These are phyloP conservation scores for Candida montana DNA, from an alignment of 805 yeast genomes.

Conservation along the genomic window DNA sequence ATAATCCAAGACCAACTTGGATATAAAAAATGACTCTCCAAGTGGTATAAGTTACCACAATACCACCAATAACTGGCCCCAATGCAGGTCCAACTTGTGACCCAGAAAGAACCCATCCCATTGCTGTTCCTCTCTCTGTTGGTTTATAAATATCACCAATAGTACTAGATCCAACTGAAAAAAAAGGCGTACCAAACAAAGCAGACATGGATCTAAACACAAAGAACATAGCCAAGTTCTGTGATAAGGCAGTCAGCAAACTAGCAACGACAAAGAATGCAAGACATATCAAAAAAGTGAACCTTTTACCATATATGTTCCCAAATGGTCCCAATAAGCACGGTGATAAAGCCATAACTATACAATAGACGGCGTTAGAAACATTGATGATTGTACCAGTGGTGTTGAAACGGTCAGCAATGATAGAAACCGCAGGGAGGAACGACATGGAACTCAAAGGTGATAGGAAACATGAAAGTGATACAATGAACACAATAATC, in stretches of 20 bases:
- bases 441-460: constrained; percentile 40
- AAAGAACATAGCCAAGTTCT: constrained; percentile 48
- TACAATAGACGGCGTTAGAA: constrained; percentile 44
- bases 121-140: constrained; percentile 43
- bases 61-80: constrained; percentile 52
- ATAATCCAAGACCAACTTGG: constrained; percentile 39
- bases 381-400: constrained; percentile 41
- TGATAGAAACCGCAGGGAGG: constrained; percentile 46
- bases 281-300: constrained; percentile 38
- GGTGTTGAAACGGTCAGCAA: constrained; percentile 41
- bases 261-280: constrained; percentile 26
- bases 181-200: constrained; percentile 49
- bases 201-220: constrained; percentile 47
- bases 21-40: constrained; percentile 54
- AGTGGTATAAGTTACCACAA: constrained; percentile 42
- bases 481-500: constrained; percentile 28
- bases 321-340: constrained; percentile 44
- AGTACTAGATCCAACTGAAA: constrained; percentile 47
- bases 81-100: constrained; percentile 50
- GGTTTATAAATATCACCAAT: constrained; percentile 48
- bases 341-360: constrained; percentile 50
- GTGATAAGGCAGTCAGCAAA: constrained; percentile 40
- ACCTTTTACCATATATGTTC: constrained; percentile 48
- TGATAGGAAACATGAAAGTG: constrained; percentile 38
- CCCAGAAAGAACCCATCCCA: constrained; percentile 45